Evolutionary conservation across 305 asterid species (phyloP).

Genomic region (Fraxinus paxiana): DNA sequence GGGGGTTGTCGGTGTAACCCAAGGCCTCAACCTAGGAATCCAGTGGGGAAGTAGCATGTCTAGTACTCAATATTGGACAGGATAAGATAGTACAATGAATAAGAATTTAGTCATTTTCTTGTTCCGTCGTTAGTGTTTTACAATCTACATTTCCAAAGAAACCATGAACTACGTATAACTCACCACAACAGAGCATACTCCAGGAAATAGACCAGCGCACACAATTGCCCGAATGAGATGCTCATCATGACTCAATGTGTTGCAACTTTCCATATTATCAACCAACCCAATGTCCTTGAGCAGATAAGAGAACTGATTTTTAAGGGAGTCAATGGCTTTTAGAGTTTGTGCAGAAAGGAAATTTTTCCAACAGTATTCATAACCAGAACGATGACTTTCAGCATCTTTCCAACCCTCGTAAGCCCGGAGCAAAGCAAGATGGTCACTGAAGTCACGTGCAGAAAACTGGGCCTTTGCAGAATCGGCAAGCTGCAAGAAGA

Average conservation of each 20-base stretch:
- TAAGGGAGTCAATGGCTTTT: conserved; percentile 85
- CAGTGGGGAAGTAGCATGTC: neutral
- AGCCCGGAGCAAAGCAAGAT: conserved; percentile 79
- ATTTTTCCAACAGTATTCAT: conserved; percentile 90
- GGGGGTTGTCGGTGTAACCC: neutral
- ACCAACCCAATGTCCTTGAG: conserved; percentile 74
- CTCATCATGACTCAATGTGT: conserved; percentile 65
- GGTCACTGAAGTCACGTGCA: conserved; percentile 82
- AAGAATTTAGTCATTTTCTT: neutral
- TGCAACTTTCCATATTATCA: conserved; percentile 62
- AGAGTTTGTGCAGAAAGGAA: conserved; percentile 84
- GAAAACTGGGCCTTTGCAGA: conserved; percentile 90
- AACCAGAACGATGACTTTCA: conserved; percentile 60
- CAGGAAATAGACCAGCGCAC: conserved; percentile 91
- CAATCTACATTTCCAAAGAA: neutral
- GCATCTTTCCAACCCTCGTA: conserved; percentile 94
- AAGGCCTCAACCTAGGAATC: neutral
- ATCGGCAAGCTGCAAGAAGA: conserved; percentile 78
- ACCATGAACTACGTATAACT: conserved; percentile 25
- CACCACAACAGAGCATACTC: conserved; percentile 93
- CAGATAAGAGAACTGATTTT: conserved; percentile 65
- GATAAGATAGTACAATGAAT: neutral
- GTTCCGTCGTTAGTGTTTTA: neutral
- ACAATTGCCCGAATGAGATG: conserved; percentile 72
- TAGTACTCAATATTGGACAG: neutral